Evolutionary conservation across 768 basidiomycete species (phyloP), one percentile per base, ranked within the genome.

Genomic region (Kwoniella sp.): DNA sequence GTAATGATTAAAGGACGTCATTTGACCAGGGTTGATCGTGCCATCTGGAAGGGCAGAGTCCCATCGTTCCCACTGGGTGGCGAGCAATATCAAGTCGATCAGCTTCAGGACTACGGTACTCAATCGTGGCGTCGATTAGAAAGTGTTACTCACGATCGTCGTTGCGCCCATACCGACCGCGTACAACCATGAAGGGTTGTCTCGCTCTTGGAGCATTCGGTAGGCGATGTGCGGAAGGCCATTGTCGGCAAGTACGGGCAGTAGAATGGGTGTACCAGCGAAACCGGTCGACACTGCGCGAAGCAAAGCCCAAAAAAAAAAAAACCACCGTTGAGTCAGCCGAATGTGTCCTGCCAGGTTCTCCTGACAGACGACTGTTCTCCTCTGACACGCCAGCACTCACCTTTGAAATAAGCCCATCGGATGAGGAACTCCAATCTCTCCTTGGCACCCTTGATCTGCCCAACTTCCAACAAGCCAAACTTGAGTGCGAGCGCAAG

Each of bases 1-100:
- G 51, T 77, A 77, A 27, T 77, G 76, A 51, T 77, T 77, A 65
- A 77, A 77, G 1, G 65, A 68, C 12, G 76, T 77, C 76, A 77
- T 77, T 57, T 77, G 63, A 22, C 76, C 76, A 2, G 74, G 72
- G 58, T 77, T 77, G 64, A 77, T 72, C 4, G 66, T 56, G 10
- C 76, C 74, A 37, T 77, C 76, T 1, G 71, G 67, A 7, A 73
- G 50, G 55, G 73, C 68, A 40, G 64, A 67, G 49, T 77, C 70
- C 76, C 76, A 77, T 57, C 76, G 59, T 58, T 77, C 76, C 76
- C 76, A 77, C 69, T 73, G 58, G 1, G 6, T 7, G 24, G 15
- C 52, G 30, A 24, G 19, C 9, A 24, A 21, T 24, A 24, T 27
- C 3, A 27, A 52, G n/a, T n/a, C n/a, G n/a, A n/a, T n/a, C n/a